A percentile compares a stretch with the other conserved stretches of the same genome.
Conservation (phyloP, 1,139 yeast genomes). For the Nadsonia starkeyi-henricii region DNA sequence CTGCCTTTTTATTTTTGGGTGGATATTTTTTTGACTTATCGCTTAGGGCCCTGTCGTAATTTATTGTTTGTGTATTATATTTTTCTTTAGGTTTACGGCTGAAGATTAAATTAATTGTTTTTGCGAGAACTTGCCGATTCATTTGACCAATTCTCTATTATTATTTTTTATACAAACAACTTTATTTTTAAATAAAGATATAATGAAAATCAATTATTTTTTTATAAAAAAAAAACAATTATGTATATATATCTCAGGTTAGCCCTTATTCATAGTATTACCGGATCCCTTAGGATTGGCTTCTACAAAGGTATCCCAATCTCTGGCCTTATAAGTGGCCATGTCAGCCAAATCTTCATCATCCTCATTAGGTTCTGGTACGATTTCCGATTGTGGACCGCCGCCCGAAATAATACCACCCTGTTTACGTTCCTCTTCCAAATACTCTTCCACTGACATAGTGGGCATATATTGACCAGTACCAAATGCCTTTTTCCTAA, state of each 20-base stretch:
- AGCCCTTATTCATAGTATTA: constrained; percentile 75
- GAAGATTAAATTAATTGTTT: too few species aligned
- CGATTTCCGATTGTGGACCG: constrained; percentile 26
- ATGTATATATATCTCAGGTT: constrained; percentile 8
- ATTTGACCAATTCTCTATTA: too few species aligned
- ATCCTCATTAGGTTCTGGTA: constrained; percentile 33
- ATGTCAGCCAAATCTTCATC: constrained; percentile 41
- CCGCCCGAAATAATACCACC: constrained; percentile 59
- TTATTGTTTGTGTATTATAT: too few species aligned
- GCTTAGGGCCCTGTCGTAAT: too few species aligned
- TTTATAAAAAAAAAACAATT: too few species aligned
- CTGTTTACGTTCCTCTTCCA: constrained; percentile 70
- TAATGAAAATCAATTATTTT: too few species aligned
- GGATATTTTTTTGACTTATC: too few species aligned
- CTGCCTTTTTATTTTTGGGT: too few species aligned
- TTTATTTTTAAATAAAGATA: too few species aligned
- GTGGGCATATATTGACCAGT: constrained; percentile 91
- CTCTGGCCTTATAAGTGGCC: constrained; percentile 52
- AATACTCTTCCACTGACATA: constrained; percentile 84
- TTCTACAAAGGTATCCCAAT: constrained; percentile 91
- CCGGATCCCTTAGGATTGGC: constrained; percentile 81
- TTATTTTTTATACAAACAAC: too few species aligned
- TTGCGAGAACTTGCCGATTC: too few species aligned
- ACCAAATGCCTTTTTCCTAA: constrained; percentile 60
- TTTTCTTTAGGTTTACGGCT: too few species aligned